A percentile compares a stretch with the other conserved stretches of the same genome.
Conservation (phyloP, 805 yeast genomes). For the Sungouiozyma intestinalis region DNA sequence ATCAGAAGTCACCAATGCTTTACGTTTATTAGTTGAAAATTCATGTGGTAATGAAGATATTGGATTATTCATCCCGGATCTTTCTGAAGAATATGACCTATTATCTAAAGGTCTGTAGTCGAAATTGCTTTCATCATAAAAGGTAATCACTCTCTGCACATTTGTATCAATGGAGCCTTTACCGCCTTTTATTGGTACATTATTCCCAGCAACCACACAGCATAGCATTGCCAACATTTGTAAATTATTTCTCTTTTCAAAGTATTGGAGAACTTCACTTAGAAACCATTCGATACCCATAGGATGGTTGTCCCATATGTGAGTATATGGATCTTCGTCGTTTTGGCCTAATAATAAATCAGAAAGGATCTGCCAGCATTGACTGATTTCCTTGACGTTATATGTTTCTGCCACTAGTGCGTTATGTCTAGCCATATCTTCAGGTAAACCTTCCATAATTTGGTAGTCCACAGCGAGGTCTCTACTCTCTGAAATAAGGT, state of each 20-base stretch:
- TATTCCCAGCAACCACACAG: conserved; percentile 44
- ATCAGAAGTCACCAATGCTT: not conserved
- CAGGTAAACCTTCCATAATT: conserved; percentile 54
- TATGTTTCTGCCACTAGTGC: conserved; percentile 55
- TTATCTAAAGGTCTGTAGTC: conserved; percentile 8
- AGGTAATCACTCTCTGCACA: conserved; percentile 15
- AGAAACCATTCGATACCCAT: conserved; percentile 63
- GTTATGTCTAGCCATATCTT: conserved; percentile 56
- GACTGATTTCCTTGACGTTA: conserved; percentile 53
- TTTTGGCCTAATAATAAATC: conserved; percentile 26
- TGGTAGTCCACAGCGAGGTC: conserved; percentile 60
- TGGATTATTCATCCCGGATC: conserved; percentile 7
- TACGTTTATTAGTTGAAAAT: not conserved
- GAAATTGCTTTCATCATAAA: conserved; percentile 6
- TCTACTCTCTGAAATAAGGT: conserved; percentile 64
- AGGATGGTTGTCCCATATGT: conserved; percentile 76
- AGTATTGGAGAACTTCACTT: conserved; percentile 49
- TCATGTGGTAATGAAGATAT: conserved; percentile 2
- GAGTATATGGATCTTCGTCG: conserved; percentile 24
- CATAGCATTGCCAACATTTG: conserved; percentile 89
- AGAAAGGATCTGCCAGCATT: conserved; percentile 61
- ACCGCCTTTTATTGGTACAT: not conserved
- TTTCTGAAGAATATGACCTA: not conserved
- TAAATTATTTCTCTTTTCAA: conserved; percentile 52
- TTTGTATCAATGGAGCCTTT: conserved; percentile 2